These are phyloP conservation scores for Amaranthus palmeri DNA, from an alignment of 148 eudicot genomes.

Conservation along the genomic window DNA sequence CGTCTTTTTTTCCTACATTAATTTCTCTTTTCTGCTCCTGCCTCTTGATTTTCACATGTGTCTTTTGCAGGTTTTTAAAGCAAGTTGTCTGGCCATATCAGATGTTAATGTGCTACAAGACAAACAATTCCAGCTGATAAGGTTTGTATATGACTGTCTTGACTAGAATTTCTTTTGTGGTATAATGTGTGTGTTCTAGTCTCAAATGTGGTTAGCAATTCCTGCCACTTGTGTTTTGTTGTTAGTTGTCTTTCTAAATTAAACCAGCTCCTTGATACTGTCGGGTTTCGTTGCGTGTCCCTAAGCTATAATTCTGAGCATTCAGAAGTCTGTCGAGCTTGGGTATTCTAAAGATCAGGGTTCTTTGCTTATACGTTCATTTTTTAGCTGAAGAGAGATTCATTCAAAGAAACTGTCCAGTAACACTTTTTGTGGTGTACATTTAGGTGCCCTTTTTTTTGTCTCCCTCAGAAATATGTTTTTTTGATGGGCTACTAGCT, in stretches of 20 bases:
- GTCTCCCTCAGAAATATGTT: neutral
- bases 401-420: neutral
- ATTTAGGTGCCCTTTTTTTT: neutral
- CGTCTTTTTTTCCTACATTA: neutral
- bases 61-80: slow-evolving; percentile 71
- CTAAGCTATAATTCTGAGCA: neutral
- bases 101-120: slow-evolving; percentile 68
- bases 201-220: neutral
- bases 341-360: neutral
- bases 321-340: neutral
- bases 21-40: slow-evolving; percentile 5
- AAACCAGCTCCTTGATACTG: neutral
- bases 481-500: neutral
- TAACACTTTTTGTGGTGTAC: neutral
- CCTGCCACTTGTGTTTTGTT: neutral
- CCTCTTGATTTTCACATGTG: slow-evolving; percentile 2
- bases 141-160: slow-evolving; percentile 36
- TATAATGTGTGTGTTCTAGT: neutral
- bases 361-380: neutral
- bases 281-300: neutral
- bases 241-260: neutral
- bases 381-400: neutral
- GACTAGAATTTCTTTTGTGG: neutral
- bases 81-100: slow-evolving; percentile 66
- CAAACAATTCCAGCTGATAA: slow-evolving; percentile 96